Evolutionary conservation across 169 alveolate species (phyloP), one percentile per base, ranked within the genome.

Genomic region (Eimeria tenella): DNA sequence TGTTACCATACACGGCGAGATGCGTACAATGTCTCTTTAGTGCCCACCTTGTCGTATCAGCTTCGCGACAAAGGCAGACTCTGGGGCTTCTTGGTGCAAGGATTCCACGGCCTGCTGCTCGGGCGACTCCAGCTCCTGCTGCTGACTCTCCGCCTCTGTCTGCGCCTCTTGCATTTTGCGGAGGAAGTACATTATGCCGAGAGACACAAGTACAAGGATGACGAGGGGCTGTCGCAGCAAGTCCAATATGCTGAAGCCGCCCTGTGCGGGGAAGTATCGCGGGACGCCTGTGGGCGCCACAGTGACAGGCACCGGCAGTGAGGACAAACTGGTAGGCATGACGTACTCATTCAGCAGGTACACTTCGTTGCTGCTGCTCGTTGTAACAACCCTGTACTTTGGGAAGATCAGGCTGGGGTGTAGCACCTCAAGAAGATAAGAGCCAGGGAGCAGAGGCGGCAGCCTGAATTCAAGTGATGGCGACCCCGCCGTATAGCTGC

Each of bases 91-190:
- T 52, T 52, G 58, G 53, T 62, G 63, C 58, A 42, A 25, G 63
- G n/a, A 31, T n/a, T 84, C 91, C 62, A 84, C 91, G 52, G 70
- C 55, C 21, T 84, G 79, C 52, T 82, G 90, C 13, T 84, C 91
- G 55, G 25, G 79, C 10, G 60, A 4, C 53, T 84, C 79, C 63
- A 60, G 81, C 79, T 60, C 73, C 21, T 23, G 91, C 65, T 60
- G 91, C 52, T 84, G 91, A 55, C 25, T 60, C 52, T 84, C 91
- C 52, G 75, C 91, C 81, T 84, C 91, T 11, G 53, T 55, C 81
- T 84, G 91, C 63, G 70, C 91, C 31, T 84, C 91, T 84, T 84
- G 91, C 91, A 84, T 62, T 49, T 63, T 84, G 5, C 73, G 91
- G 13, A 84, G 91, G 63, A 84, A 84, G 11, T 60, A 84, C 91